Evolutionary conservation across 2,329 filamentous ascomycete species (phyloP).

Genomic region (Exophiala alcalophila): DNA sequence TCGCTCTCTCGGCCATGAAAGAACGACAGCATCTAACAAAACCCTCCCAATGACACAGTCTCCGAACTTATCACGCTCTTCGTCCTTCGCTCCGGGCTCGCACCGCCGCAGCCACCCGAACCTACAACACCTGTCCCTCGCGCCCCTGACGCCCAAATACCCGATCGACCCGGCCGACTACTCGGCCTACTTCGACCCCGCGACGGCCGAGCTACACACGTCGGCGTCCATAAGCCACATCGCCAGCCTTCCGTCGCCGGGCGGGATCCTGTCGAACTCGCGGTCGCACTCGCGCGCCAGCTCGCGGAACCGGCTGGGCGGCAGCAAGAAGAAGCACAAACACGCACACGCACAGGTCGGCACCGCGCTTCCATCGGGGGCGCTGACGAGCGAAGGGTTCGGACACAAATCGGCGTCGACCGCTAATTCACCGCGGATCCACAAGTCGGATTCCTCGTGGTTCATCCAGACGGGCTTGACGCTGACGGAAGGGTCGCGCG

Average conservation of each 20-base stretch:
- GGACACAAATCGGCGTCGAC: conserved; percentile 19
- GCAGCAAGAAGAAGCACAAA: conserved; percentile 22
- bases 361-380: conserved; percentile 17
- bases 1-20: too few relatives aligned
- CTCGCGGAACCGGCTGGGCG: conserved; percentile 23
- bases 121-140: conserved; percentile 58
- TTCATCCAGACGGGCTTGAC: conserved; percentile 57
- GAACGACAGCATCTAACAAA: too few relatives aligned
- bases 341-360: conserved; percentile 20
- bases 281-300: conserved; percentile 21
- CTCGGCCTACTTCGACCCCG: conserved; percentile 38
- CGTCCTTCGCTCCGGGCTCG: conserved; percentile 30
- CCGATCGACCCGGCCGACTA: conserved; percentile 44
- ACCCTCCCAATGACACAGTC: conserved; percentile 15
- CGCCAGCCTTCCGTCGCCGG: conserved; percentile 31
- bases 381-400: conserved; percentile 23
- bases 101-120: conserved; percentile 57
- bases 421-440: conserved; percentile 10
- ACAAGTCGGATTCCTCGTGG: conserved; percentile 41
- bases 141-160: conserved; percentile 56
- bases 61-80: conserved; percentile 25
- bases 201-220: conserved; percentile 38
- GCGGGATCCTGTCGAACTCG: conserved; percentile 22
- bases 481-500: conserved; percentile 55
- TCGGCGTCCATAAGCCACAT: conserved; percentile 32